These are phyloP conservation scores for Podila epigama DNA, from an alignment of 192 early-diverging fungal genomes.

Conservation along the genomic window DNA sequence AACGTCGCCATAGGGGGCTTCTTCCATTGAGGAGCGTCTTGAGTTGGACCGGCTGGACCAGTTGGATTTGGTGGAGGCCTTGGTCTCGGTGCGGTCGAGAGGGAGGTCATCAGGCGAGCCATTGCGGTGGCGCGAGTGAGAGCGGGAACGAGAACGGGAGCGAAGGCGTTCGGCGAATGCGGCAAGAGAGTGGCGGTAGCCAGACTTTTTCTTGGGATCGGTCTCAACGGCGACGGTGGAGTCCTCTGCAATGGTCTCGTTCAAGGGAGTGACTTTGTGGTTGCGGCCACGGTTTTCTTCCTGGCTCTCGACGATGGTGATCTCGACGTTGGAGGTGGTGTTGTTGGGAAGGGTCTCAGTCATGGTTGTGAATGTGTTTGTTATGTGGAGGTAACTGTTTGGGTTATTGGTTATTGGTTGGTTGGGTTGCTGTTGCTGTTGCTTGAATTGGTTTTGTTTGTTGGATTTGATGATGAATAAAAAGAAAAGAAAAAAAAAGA, in stretches of 20 bases:
- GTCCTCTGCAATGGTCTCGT: neutral
- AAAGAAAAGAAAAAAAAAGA: neutral
- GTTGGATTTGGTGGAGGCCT: constrained; percentile 4
- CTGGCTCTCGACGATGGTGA: constrained; percentile 1
- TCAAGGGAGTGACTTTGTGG: neutral
- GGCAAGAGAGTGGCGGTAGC: neutral
- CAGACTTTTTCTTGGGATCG: neutral
- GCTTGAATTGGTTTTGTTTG: no score
- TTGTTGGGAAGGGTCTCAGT: no score
- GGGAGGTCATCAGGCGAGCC: constrained; percentile 1
- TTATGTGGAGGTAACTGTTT: neutral
- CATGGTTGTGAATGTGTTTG: no score
- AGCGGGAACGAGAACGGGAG: neutral
- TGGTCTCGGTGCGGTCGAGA: constrained; percentile 5
- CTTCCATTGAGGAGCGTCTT: neutral
- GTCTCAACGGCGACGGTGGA: neutral
- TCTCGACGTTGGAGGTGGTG: neutral
- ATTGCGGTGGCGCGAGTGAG: constrained; percentile 10
- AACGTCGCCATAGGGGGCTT: constrained; percentile 15
- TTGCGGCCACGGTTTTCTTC: neutral
- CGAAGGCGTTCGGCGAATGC: constrained; percentile 3
- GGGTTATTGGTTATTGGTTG: neutral
- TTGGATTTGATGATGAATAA: neutral
- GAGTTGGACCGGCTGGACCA: constrained; percentile 1
- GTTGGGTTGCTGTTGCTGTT: neutral